These are phyloP conservation scores for Lenzites betulinus DNA, from an alignment of 768 basidiomycete genomes.

Conservation along the genomic window DNA sequence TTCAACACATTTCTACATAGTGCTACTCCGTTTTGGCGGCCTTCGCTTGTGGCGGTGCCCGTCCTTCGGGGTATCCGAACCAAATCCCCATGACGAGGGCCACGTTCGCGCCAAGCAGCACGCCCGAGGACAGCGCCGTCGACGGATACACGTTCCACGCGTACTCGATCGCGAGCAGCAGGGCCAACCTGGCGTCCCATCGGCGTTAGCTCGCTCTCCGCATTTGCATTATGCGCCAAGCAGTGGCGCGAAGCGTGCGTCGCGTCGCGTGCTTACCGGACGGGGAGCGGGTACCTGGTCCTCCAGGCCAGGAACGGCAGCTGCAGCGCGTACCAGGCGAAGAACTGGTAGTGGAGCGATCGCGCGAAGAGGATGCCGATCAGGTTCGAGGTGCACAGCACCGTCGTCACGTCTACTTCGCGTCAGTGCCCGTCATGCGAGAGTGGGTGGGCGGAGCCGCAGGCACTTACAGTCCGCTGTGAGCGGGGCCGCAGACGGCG, in stretches of 20 bases:
- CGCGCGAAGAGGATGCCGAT: conserved; percentile 91
- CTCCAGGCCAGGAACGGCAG: conserved; percentile 82
- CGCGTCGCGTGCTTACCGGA: conserved; percentile 50
- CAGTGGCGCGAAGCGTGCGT: too few species aligned
- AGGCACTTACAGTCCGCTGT: conserved; percentile 67
- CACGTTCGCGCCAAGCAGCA: conserved; percentile 54
- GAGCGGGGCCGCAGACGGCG: conserved; percentile 49
- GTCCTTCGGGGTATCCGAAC: conserved; percentile 49
- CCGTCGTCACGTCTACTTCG: conserved; percentile 55
- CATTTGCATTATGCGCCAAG: too few species aligned
- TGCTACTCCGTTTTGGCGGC: conserved; percentile 3
- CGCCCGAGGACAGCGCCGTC: conserved; percentile 61
- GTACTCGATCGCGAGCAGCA: conserved; percentile 72
- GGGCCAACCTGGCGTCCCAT: conserved; percentile 47
- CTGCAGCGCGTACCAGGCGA: conserved; percentile 95
- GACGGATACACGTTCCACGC: conserved; percentile 91
- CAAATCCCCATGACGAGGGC: conserved; percentile 57
- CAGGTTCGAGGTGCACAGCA: conserved; percentile 89
- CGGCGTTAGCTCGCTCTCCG: background rate
- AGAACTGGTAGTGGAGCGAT: conserved; percentile 97
- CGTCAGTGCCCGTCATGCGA: too few species aligned
- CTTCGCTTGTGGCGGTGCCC: background rate
- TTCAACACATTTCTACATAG: background rate
- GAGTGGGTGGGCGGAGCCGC: too few species aligned
- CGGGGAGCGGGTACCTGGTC: conserved; percentile 58